Conservation (phyloP, 2,329 filamentous ascomycete genomes). For the Xylaria hypoxylon region DNA sequence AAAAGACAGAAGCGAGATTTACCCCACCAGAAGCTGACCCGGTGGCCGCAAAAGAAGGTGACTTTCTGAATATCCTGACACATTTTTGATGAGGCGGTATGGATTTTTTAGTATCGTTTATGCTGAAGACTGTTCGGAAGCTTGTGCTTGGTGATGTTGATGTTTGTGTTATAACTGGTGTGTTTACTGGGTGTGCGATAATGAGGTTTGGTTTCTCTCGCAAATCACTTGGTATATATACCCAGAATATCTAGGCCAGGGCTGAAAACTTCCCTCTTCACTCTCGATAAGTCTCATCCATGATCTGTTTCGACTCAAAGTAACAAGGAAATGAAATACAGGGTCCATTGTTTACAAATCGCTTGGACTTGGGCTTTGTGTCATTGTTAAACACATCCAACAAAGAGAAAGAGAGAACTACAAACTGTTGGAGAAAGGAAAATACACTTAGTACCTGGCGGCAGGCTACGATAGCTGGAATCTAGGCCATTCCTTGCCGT, state of each 20-base stretch:
- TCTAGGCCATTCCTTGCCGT: too few relatives aligned
- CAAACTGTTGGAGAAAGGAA: too few relatives aligned
- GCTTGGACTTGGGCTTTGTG: too few relatives aligned
- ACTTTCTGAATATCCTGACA: slow-evolving; percentile 29
- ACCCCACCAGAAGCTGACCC: slow-evolving; percentile 14
- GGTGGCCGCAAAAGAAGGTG: slow-evolving; percentile 26
- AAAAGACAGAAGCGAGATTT: slow-evolving; percentile 28
- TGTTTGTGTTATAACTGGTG: background rate
- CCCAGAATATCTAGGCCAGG: background rate
- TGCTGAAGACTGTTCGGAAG: background rate
- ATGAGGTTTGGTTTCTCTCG: background rate
- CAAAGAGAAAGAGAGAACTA: too few relatives aligned
- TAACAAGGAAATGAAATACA: too few relatives aligned
- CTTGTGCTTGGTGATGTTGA: background rate
- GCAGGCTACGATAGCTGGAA: too few relatives aligned
- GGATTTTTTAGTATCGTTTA: background rate
- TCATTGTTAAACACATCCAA: too few relatives aligned
- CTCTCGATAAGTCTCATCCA: background rate
- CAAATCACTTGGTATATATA: background rate
- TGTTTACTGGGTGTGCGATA: background rate
- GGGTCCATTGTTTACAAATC: too few relatives aligned
- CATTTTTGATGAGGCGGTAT: background rate
- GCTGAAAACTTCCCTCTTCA: too few relatives aligned
- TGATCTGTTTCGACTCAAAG: background rate
- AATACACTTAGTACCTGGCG: too few relatives aligned